A percentile compares a stretch with the other conserved stretches of the same genome.
These are phyloP conservation scores for Lavandula angustifolia DNA, from an alignment of 257 asterid genomes.

Conservation along the genomic window DNA sequence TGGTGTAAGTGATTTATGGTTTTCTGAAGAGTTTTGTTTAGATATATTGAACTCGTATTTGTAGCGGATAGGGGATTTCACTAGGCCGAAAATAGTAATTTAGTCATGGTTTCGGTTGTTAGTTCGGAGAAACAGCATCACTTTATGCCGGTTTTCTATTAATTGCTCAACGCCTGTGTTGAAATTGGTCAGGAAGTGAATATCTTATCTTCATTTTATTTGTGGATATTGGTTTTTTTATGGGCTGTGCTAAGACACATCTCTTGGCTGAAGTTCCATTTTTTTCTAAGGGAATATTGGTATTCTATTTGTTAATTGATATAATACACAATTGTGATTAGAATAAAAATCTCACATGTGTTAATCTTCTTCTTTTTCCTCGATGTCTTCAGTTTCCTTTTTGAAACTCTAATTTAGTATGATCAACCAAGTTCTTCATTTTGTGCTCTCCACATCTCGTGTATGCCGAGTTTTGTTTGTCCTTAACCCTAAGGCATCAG, in stretches of 20 bases:
- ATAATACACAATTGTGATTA: too few relatives aligned
- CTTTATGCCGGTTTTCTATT: not conserved
- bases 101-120: too few relatives aligned
- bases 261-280: not conserved
- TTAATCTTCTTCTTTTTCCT: not conserved
- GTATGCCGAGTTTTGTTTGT: constrained; percentile 9
- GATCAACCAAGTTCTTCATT: not conserved
- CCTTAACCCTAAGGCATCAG: constrained; percentile 7
- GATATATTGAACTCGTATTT: not conserved
- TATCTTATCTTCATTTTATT: not conserved
- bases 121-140: not conserved
- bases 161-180: not conserved
- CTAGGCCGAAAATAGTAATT: too few relatives aligned
- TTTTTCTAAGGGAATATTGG: not conserved
- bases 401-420: constrained; percentile 3
- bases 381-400: constrained; percentile 1
- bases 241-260: not conserved
- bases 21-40: constrained; percentile 1
- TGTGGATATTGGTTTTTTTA: constrained; percentile 1
- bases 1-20: constrained; percentile 50
- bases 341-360: not conserved
- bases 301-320: not conserved
- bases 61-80: too few relatives aligned
- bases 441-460: constrained; percentile 4
- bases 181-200: not conserved